A percentile compares a stretch with the other conserved stretches of the same genome.
Evolutionary conservation across 2,329 filamentous ascomycete genomes (phyloP).

Genomic region (Arthroderma sp.): DNA sequence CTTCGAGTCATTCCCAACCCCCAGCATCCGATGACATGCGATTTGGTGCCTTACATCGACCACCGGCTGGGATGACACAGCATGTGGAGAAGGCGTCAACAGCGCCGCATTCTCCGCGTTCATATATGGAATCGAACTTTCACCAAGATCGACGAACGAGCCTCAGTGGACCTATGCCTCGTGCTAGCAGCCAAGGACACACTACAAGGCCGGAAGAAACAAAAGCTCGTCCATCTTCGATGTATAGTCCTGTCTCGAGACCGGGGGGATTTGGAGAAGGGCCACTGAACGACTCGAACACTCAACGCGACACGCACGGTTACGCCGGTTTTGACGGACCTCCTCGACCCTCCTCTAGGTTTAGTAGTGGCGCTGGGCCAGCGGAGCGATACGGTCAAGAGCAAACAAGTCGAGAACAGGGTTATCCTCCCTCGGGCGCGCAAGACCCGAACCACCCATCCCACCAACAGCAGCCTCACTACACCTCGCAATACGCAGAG

Average conservation of each 20-base stretch:
- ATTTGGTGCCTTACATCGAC: slow-evolving; percentile 20
- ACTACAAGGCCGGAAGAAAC: slow-evolving; percentile 19
- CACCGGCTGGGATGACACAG: slow-evolving; percentile 17
- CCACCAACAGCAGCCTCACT: slow-evolving; percentile 10
- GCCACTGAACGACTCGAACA: slow-evolving; percentile 12
- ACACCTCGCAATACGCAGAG: slow-evolving; percentile 6
- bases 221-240: slow-evolving; percentile 17
- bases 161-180: slow-evolving; percentile 29
- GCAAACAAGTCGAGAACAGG: slow-evolving; percentile 21
- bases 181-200: slow-evolving; percentile 28
- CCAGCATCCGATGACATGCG: slow-evolving; percentile 19
- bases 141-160: slow-evolving; percentile 29
- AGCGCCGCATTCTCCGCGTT: slow-evolving; percentile 23
- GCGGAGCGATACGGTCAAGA: slow-evolving; percentile 26
- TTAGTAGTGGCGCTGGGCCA: slow-evolving; percentile 17
- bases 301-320: slow-evolving; percentile 16
- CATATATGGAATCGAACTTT: slow-evolving; percentile 22
- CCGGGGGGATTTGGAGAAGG: slow-evolving; percentile 16
- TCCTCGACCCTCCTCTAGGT: slow-evolving; percentile 18
- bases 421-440: not conserved
- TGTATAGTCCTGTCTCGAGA: slow-evolving; percentile 25
- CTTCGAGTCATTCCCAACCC: slow-evolving; percentile 7
- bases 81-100: slow-evolving; percentile 23
- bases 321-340: slow-evolving; percentile 20
- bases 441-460: slow-evolving; percentile 21